phyloP scores from a whole-genome alignment of 2,329 filamentous ascomycete genomes.

The Penicillium sclerotigenum region DNA sequence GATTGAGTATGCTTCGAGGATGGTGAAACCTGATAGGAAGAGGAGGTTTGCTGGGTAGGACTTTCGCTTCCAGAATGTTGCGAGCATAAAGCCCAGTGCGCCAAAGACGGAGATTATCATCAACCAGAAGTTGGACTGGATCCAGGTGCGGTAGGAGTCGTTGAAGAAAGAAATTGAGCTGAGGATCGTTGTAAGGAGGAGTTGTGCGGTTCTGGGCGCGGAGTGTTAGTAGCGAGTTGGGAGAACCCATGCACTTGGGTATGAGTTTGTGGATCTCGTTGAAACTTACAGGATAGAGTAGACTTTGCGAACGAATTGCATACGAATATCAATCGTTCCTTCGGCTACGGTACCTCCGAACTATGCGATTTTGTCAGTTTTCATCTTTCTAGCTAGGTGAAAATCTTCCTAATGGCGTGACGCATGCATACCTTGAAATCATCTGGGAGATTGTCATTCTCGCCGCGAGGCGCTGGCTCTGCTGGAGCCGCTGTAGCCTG shows the following conservation, averaged over 20 bases:
- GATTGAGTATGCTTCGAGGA: conserved; percentile 89
- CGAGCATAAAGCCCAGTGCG: conserved; percentile 75
- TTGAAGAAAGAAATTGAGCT: conserved; percentile 85
- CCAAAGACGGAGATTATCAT: conserved; percentile 86
- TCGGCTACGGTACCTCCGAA: conserved; percentile 92
- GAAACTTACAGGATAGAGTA: conserved; percentile 78
- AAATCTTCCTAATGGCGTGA: neutral
- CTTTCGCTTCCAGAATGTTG: conserved; percentile 94
- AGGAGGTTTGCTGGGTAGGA: conserved; percentile 92
- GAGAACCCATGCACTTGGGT: neutral
- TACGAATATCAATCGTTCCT: conserved; percentile 90
- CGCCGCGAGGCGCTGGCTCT: conserved; percentile 62
- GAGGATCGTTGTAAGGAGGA: conserved; percentile 77
- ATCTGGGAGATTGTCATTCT: conserved; percentile 89
- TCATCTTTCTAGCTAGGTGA: neutral
- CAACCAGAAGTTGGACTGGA: conserved; percentile 76
- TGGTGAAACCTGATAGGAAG: conserved; percentile 86
- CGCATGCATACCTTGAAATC: conserved; percentile 77
- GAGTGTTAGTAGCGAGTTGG: neutral
- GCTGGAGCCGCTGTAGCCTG: conserved; percentile 56
- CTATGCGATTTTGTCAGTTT: conserved; percentile 43
- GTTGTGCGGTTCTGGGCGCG: conserved; percentile 69
- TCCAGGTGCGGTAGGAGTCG: conserved; percentile 74
- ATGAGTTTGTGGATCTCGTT: neutral
- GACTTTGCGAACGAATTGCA: conserved; percentile 96